Evolutionary conservation across 176 grass and related monocot genomes (phyloP), one percentile per base, ranked within the genome.

Genomic region (Phragmites australis): DNA sequence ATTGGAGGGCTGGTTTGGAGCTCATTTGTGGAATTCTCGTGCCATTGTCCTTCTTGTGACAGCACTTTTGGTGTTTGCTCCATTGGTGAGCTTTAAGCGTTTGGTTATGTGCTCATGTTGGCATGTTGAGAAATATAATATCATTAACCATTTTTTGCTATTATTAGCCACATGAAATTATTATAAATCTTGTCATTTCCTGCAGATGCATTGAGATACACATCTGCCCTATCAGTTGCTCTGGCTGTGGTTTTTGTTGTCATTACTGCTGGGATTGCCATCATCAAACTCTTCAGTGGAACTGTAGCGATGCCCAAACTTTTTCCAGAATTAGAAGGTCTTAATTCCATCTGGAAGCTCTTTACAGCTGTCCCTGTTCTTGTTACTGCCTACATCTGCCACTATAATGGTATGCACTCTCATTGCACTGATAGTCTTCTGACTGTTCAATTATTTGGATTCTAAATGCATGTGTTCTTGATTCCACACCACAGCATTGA

Each of bases 1-100:
- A 67, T 79, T 99, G 75, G 96, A 99, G 91, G 86, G 90, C 68
- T 99, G 96, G 96, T 99, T 99, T 89, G 96, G 92, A 67, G 75
- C 72, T 69, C 92, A 90, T 43, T 73, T 86, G 79, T 99, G 96
- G 92, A 93, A 87, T 84, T 83, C 85, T 48, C 96, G 96, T 46
- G 19, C 82, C 41, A 72, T 99, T 70, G 88, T 95, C 51, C 92
- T 99, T 81, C 84, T 95, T 40, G 82, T 63, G n/a, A 95, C 90
- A 62, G 87, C 86, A 40, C 82, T 99, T 81, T 62, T 83, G 4
- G 92, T 99, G 48, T 91, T 99, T 81, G 83, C 88, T 88, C 96
- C 96, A 27, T 89, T 99, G 68, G 87, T 94, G 89, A 91, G 86
- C 86, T 90, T 99, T 67, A 99, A 99, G 49, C 92, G 55, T 60